phyloP scores from a whole-genome alignment of 2,329 filamentous ascomycete species.

The Fusarium xyrophilum region DNA sequence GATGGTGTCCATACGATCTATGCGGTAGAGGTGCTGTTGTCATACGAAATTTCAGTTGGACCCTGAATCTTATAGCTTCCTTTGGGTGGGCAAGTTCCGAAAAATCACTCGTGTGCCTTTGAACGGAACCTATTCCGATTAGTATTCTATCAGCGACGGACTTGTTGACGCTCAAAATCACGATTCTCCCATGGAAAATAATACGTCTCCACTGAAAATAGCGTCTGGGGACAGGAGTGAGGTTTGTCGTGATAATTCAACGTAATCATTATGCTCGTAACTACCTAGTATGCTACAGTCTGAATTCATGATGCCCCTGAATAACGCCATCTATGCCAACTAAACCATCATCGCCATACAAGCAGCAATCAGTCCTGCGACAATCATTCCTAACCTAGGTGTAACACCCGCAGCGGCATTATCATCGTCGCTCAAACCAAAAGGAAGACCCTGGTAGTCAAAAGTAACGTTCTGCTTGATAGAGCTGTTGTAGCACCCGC shows the following conservation, averaged over 20 bases:
- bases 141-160: not conserved
- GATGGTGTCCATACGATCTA: not conserved
- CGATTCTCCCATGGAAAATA: not conserved
- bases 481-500: conserved; percentile 70
- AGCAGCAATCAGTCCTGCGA: conserved; percentile 29
- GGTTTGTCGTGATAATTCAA: not conserved
- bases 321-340: not conserved
- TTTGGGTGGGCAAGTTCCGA: not conserved
- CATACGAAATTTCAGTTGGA: conserved; percentile 8
- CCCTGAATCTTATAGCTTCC: not conserved
- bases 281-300: not conserved
- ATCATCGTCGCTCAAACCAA: conserved; percentile 49
- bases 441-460: conserved; percentile 65
- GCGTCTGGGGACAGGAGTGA: not conserved
- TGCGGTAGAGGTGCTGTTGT: not conserved
- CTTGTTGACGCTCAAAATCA: not conserved
- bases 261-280: conserved; percentile 11
- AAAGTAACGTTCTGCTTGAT: conserved; percentile 77
- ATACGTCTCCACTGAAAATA: not conserved
- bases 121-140: not conserved
- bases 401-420: conserved; percentile 42
- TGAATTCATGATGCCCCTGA: not conserved
- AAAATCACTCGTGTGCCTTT: not conserved
- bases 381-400: conserved; percentile 31
- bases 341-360: conserved; percentile 36